Evolutionary conservation across 768 basidiomycete species (phyloP).

Genomic region (Megacollybia marginata): DNA sequence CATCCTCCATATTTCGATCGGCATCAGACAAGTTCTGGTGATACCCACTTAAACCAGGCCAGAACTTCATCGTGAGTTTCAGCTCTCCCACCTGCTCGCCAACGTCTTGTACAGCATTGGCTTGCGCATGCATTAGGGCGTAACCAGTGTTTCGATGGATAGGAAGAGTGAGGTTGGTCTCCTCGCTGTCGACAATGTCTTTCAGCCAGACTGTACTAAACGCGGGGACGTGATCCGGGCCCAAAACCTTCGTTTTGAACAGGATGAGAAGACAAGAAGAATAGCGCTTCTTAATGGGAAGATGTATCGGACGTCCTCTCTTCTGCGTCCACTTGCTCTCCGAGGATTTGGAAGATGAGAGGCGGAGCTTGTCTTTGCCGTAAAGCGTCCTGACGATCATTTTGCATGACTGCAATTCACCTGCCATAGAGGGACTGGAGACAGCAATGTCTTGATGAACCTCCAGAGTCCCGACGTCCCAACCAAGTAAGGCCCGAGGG

Average conservation of each 20-base stretch:
- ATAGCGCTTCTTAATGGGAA: conserved; percentile 34
- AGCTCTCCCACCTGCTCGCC: conserved; percentile 21
- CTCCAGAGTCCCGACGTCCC: conserved; percentile 66
- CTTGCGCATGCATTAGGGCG: conserved; percentile 10
- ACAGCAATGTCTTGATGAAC: conserved; percentile 26
- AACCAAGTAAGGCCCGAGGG: conserved; percentile 51
- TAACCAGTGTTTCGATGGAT: conserved; percentile 10
- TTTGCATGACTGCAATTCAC: conserved; percentile 30
- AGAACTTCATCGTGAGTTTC: conserved; percentile 29
- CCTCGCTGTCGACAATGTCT: conserved; percentile 27
- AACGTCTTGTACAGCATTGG: conserved; percentile 14
- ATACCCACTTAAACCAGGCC: conserved; percentile 36
- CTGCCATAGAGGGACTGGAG: conserved; percentile 18
- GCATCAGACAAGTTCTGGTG: conserved; percentile 27
- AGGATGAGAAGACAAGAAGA: conserved; percentile 30
- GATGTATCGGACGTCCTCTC: conserved; percentile 21
- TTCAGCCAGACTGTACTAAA: conserved; percentile 35
- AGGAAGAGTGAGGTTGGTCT: conserved; percentile 3
- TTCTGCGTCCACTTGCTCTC: conserved; percentile 25
- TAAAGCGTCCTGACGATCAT: conserved; percentile 31
- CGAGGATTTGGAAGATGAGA: conserved; percentile 9
- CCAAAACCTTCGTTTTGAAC: conserved; percentile 25
- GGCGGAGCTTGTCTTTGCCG: conserved; percentile 27
- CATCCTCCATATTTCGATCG: conserved; percentile 27
- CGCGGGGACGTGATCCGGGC: conserved; percentile 26